Evolutionary conservation across 495 filamentous ascomycete species (phyloP).

Genomic region (Penicillium subrubescens): DNA sequence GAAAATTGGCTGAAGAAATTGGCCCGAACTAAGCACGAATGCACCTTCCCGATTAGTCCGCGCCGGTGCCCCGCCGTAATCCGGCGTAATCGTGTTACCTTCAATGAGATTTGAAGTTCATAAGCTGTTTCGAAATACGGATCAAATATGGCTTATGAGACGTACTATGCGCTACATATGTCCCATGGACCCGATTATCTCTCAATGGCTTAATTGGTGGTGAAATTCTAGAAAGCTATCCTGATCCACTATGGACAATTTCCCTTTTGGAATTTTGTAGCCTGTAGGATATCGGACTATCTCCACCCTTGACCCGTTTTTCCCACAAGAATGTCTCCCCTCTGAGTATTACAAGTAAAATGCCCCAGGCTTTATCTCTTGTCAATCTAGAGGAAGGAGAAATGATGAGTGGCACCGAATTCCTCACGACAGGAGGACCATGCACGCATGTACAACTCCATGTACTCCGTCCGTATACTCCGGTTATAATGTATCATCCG

Average conservation of each 20-base stretch:
- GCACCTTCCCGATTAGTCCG: not conserved
- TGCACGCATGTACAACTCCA: not conserved
- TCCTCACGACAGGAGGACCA: not conserved
- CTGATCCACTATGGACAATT: not conserved
- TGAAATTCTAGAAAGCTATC: not conserved
- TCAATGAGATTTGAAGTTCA: not conserved
- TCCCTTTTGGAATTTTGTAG: not conserved
- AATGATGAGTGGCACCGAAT: not conserved
- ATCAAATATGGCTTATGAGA: not conserved
- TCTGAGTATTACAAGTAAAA: not conserved
- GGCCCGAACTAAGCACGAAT: not conserved
- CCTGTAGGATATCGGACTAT: not conserved
- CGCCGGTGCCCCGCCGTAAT: not conserved
- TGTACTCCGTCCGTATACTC: not conserved
- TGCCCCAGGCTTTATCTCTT: not conserved
- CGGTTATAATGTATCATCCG: not conserved
- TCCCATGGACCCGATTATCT: not conserved
- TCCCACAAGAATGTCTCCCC: not conserved
- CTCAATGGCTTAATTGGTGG: not conserved
- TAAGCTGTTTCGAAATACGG: not conserved
- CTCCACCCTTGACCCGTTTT: not conserved
- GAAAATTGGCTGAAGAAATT: not conserved
- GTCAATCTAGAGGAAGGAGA: not conserved
- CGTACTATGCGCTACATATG: not conserved
- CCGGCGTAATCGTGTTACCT: not conserved